Base-by-base conservation (phyloP, 106 monocot species). In the Dendrobium huoshanense region DNA sequence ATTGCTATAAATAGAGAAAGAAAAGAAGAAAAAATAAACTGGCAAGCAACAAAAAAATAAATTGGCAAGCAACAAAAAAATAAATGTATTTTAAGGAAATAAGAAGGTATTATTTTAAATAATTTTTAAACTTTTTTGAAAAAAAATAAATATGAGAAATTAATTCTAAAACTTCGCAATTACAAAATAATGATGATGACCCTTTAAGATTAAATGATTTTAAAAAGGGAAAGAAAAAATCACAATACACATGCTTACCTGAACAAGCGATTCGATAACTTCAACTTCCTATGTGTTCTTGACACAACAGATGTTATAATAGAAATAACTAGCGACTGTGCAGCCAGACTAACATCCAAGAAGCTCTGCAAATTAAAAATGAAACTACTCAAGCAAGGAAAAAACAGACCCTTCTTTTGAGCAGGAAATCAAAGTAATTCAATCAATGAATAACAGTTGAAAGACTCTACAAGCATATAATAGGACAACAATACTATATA, bases 331-430 rank as follows among this genome's bases (percentile, higher is more conserved):
- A 95, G 77, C 40, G 86, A 85, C 31, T 79, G 82, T 64, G 65
- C 68, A 27, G 92, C 84, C 72, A 96, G 83, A 77, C 89, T 72
- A 54, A 75, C 47, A 77, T 92, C 93, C 67, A 90, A 58, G 67
- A 91, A 98, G 79, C 98, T 92, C 94, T 98, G 72, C 25, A 79
- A 29, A 37, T 22, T 44, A 9, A 31, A 54, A 44, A 55, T 40
- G 22, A 54, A 16, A 67, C 10, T 37, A 48, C 17, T 67, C 20
- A 4, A 5, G 41, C 11, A 48, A 56, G n/a, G n/a, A 24, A 42
- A 55, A 31, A 75, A 70, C 33, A 81, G 31, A n/a, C 7, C 58
- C 10, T 49, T 41, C 49, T 41, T 10, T 40, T 58, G 31, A 77
- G 70, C 42, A 33, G 55, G 31, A 72, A 33, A 54, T 51, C 27